Conservation (phyloP, 345 rosid genomes). For the Salix exigua region DNA sequence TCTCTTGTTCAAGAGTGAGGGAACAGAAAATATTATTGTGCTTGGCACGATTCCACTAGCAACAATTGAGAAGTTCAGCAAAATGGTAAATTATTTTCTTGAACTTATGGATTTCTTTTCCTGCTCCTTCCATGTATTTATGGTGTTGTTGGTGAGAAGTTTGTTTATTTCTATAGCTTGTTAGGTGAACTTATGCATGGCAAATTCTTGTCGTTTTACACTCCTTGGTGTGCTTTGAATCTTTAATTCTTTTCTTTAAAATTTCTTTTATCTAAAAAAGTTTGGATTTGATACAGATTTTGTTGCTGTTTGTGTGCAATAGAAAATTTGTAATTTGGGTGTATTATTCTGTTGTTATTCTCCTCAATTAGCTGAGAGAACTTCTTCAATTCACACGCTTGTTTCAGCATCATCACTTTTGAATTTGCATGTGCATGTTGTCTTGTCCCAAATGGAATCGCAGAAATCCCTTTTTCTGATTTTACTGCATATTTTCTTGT, state of each 20-base stretch:
- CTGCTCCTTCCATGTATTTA: background rate
- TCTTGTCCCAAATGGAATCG: background rate
- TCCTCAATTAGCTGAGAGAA: background rate
- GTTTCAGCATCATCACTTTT: background rate
- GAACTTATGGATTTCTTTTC: background rate
- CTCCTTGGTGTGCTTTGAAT: background rate
- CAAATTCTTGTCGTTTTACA: background rate
- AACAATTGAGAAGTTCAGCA: slow-evolving; percentile 87
- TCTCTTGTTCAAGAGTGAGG: slow-evolving; percentile 61
- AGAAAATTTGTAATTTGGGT: background rate
- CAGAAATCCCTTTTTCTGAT: background rate
- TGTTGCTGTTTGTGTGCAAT: background rate
- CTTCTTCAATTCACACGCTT: background rate
- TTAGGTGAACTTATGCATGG: background rate
- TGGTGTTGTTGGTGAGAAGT: background rate
- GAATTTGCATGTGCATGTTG: background rate
- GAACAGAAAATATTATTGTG: slow-evolving; percentile 59
- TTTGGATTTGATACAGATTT: background rate
- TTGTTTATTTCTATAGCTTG: background rate
- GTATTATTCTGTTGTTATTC: background rate
- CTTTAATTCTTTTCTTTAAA: background rate
- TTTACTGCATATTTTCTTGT: background rate
- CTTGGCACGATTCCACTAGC: slow-evolving; percentile 83
- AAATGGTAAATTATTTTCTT: slow-evolving; percentile 49
- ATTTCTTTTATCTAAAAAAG: background rate